Percentiles rank a stretch among this genome's conserved stretches.
Conservation (phyloP, 495 filamentous ascomycete species). For the Corynascus novoguineensis region DNA sequence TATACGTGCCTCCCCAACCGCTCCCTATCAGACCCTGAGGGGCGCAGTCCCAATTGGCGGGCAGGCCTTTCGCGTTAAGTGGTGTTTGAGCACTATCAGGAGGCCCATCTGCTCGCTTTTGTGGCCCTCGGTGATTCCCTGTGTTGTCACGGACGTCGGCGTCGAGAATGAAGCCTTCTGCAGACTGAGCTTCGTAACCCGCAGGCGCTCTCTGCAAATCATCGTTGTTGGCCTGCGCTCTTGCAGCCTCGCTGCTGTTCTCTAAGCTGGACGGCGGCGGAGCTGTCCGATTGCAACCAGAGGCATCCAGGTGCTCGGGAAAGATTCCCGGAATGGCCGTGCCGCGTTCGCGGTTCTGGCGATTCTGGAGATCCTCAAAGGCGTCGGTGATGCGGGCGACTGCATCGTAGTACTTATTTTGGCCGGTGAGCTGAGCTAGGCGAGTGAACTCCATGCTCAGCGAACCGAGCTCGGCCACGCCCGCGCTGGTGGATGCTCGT, state of each 20-base stretch:
- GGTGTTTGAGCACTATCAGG: not conserved
- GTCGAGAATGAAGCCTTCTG: not conserved
- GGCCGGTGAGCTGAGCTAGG: constrained; percentile 81
- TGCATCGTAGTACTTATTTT: constrained; percentile 90
- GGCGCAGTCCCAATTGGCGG: constrained; percentile 44
- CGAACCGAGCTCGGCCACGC: constrained; percentile 82
- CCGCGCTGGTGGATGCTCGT: constrained; percentile 55
- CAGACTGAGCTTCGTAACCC: not conserved
- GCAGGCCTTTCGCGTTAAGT: constrained; percentile 17
- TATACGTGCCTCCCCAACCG: constrained; percentile 35
- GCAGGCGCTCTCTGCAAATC: not conserved
- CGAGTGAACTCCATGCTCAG: constrained; percentile 94
- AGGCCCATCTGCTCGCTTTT: not conserved
- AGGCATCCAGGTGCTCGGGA: constrained; percentile 73
- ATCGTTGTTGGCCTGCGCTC: constrained; percentile 18
- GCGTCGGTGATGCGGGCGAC: constrained; percentile 86
- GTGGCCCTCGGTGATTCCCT: not conserved
- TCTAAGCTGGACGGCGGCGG: constrained; percentile 18
- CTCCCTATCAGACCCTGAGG: constrained; percentile 46
- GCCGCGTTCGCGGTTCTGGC: constrained; percentile 52
- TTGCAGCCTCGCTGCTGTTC: constrained; percentile 15
- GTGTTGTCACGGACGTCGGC: not conserved
- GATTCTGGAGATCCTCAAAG: constrained; percentile 69
- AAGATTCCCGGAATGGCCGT: constrained; percentile 80
- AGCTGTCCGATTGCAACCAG: constrained; percentile 47